Evolutionary conservation across 1,139 yeast species (phyloP).

Genomic region (Kurtzmaniella quercitrusa): DNA sequence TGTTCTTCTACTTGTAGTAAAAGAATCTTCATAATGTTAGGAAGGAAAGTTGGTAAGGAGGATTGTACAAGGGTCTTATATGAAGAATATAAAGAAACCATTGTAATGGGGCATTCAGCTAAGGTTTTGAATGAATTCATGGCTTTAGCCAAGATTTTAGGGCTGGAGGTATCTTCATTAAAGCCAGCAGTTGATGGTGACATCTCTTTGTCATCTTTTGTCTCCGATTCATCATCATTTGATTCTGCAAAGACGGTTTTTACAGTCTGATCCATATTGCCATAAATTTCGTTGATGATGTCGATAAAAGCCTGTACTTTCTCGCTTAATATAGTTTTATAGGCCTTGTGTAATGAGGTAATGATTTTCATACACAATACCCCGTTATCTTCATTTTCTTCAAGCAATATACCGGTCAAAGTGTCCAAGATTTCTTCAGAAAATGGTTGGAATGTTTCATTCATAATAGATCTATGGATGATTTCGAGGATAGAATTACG

Average conservation of each 20-base stretch:
- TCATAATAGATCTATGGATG: conserved; percentile 76
- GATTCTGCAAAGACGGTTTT: conserved; percentile 50
- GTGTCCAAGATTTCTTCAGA: conserved; percentile 57
- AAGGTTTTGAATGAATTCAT: conserved; percentile 84
- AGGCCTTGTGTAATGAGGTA: conserved; percentile 85
- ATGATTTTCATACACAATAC: conserved; percentile 85
- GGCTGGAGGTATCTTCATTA: conserved; percentile 31
- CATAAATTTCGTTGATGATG: conserved; percentile 71
- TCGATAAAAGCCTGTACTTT: conserved; percentile 79
- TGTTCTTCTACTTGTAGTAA: conserved; percentile 65
- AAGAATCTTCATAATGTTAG: conserved; percentile 73
- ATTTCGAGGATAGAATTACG: conserved; percentile 76
- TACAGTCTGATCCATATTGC: conserved; percentile 75
- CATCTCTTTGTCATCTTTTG: conserved; percentile 27
- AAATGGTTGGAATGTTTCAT: conserved; percentile 75
- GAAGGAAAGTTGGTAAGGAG: conserved; percentile 73
- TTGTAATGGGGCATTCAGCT: conserved; percentile 95
- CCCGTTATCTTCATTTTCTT: conserved; percentile 95
- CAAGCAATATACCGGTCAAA: conserved; percentile 57
- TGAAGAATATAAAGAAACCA: conserved; percentile 86
- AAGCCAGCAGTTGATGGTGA: conserved; percentile 24
- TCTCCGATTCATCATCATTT: conserved; percentile 15
- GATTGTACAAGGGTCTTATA: conserved; percentile 73
- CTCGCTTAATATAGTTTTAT: conserved; percentile 62
- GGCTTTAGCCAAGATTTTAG: conserved; percentile 49